A percentile compares a stretch with the other conserved stretches of the same genome.
Evolutionary conservation across 805 yeast species (phyloP).

Genomic region (Zygotorulaspora sp.): DNA sequence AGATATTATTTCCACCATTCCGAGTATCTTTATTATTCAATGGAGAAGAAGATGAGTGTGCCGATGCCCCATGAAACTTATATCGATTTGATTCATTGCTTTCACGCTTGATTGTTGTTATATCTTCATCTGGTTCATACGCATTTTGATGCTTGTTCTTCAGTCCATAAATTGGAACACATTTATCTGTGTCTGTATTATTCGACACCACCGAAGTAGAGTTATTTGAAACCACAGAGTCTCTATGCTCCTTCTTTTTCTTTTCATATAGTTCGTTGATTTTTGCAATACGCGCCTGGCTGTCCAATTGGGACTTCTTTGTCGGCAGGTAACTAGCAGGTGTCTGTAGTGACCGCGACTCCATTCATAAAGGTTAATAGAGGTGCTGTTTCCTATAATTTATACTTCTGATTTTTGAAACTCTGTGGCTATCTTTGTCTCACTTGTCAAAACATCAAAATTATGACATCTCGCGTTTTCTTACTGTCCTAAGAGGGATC

Average conservation of each 20-base stretch:
- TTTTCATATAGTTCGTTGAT: slow-evolving; percentile 25
- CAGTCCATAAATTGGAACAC: slow-evolving; percentile 10
- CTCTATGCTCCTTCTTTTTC: slow-evolving; percentile 17
- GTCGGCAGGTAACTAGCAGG: slow-evolving; percentile 19
- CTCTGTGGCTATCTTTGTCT: too few species aligned
- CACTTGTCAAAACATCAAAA: too few species aligned
- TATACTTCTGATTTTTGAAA: too few species aligned
- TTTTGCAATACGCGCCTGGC: slow-evolving; percentile 24
- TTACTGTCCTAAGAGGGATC: too few species aligned
- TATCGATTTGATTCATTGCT: slow-evolving; percentile 9
- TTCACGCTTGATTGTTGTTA: slow-evolving; percentile 14
- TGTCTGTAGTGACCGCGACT: slow-evolving; percentile 8
- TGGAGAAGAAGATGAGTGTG: slow-evolving; percentile 1
- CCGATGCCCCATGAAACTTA: slow-evolving; percentile 1
- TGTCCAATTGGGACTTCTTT: slow-evolving; percentile 17
- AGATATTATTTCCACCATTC: background rate
- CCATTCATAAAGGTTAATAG: too few species aligned
- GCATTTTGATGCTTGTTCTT: slow-evolving; percentile 5
- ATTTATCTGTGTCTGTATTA: slow-evolving; percentile 8
- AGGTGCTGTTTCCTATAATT: too few species aligned
- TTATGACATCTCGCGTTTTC: too few species aligned
- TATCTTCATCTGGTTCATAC: slow-evolving; percentile 6
- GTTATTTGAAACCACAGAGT: slow-evolving; percentile 24
- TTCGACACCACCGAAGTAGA: slow-evolving; percentile 19
- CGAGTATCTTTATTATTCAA: slow-evolving; percentile 2